Evolutionary conservation across 352 stramenopile genomes (phyloP), one percentile per base, ranked within the genome.

Genomic region (Globisporangium paddicum): DNA sequence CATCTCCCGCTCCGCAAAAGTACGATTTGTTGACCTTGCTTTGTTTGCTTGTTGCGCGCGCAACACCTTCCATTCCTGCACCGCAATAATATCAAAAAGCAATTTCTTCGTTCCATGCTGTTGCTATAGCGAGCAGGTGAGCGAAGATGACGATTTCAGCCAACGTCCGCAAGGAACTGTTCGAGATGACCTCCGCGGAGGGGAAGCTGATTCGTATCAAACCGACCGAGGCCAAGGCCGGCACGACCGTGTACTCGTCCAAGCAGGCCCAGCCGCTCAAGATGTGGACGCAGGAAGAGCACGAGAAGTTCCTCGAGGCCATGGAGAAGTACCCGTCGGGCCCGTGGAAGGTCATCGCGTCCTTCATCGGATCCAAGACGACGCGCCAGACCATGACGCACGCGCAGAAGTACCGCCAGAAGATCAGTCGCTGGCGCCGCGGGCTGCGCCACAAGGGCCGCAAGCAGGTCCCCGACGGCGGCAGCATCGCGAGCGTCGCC

Each of bases 321-420:
- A 89, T 95, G 77, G 82, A 95, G 63, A 90, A 88, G 66, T 95
- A 92, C 69, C 85, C 85, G 16, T 74, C 79, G 1, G 85, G 85
- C 0, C 85, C 85, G 3, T 94, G 85, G 85, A 90, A 90, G 61
- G 73, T 86, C 51, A 94, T 95, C 63, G 85, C 85, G 18, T 72
- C 75, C 55, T 87, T 87, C 58, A 87, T 95, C 55, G 79, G 82
- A 52, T 84, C 84, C 37, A 90, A 91, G 59, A 93, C 86, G 9
- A 90, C 93, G 14, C 91, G 96, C 21, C 97, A 99, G 73, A 98
- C 98, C 50, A 90, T 90, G 82, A 90, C 82, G 32, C 82, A 92
- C 60, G 82, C 82, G 64, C 82, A 92, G 51, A 92, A 92, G 67
- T 92, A 92, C 62, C 79, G 79, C 42, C 79, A 92, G 67, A 92